Evolutionary conservation across 768 basidiomycete species (phyloP).

Genomic region (Leccinum broughii): DNA sequence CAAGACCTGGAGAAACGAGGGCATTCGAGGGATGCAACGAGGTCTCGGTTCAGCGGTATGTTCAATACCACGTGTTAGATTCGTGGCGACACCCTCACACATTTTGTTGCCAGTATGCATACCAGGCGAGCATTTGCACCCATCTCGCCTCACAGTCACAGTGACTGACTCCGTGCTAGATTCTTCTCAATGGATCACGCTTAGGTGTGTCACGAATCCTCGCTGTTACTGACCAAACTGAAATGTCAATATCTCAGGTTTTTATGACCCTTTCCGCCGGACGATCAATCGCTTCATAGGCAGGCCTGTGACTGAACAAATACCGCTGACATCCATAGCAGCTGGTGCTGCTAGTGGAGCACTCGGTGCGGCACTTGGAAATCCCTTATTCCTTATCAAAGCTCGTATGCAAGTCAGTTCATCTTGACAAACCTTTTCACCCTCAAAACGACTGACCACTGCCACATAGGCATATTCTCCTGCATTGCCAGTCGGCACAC

Average conservation of each 20-base stretch:
- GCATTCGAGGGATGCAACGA: conserved; percentile 87
- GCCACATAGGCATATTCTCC: conserved; percentile 83
- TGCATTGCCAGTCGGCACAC: conserved; percentile 88
- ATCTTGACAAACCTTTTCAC: background rate
- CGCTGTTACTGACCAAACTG: conserved; percentile 9
- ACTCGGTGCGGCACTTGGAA: conserved; percentile 83
- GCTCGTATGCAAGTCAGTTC: conserved; percentile 87
- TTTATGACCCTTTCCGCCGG: conserved; percentile 90
- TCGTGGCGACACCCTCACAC: conserved; percentile 10
- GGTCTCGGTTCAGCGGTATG: conserved; percentile 87
- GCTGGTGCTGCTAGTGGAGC: conserved; percentile 91
- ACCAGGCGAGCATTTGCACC: conserved; percentile 63
- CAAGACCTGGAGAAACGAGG: conserved; percentile 91
- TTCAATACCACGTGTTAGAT: background rate
- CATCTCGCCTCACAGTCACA: background rate
- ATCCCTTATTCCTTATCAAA: conserved; percentile 93
- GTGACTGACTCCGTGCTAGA: conserved; percentile 45
- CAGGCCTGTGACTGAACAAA: conserved; percentile 58
- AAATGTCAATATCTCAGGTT: conserved; percentile 53
- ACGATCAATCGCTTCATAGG: conserved; percentile 71
- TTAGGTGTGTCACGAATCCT: conserved; percentile 53
- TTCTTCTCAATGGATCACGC: conserved; percentile 89
- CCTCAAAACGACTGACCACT: conserved; percentile 3
- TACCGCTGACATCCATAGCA: conserved; percentile 72
- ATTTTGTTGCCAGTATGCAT: conserved; percentile 64